A percentile compares a stretch with the other conserved stretches of the same genome.
phyloP scores from a whole-genome alignment of 2,329 filamentous ascomycete genomes.

The Thielaviopsis musarum region DNA sequence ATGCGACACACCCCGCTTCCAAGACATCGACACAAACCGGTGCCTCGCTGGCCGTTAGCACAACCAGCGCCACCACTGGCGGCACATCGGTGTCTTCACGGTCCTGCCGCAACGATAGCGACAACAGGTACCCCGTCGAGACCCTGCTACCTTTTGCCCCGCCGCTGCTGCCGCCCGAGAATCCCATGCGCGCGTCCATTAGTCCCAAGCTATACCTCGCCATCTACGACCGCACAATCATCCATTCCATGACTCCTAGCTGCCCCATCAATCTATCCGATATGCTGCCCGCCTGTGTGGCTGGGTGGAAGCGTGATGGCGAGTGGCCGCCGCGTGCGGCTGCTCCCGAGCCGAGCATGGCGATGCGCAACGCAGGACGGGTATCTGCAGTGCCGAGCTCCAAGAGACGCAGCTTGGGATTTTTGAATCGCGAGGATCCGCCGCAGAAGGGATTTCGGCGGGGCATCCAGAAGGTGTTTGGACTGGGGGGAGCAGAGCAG shows the following conservation, averaged over 20 bases:
- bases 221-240: conserved; percentile 78
- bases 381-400: conserved; percentile 15
- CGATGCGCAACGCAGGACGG: conserved; percentile 26
- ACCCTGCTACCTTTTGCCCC: conserved; percentile 55
- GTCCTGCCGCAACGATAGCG: neutral
- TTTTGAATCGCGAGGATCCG: conserved; percentile 26
- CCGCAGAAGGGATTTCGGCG: conserved; percentile 21
- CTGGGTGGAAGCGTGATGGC: conserved; percentile 83
- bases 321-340: conserved; percentile 67
- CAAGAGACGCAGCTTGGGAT: conserved; percentile 31
- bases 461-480: conserved; percentile 26
- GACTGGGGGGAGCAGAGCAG: conserved; percentile 3
- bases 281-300: conserved; percentile 63
- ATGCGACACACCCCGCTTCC: conserved; percentile 23
- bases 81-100: neutral
- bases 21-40: conserved; percentile 25
- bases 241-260: conserved; percentile 62
- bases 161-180: conserved; percentile 54
- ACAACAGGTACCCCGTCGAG: conserved; percentile 31
- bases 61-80: neutral
- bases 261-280: conserved; percentile 79
- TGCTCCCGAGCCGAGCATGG: conserved; percentile 28
- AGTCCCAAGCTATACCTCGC: conserved; percentile 56
- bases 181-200: conserved; percentile 64
- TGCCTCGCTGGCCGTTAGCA: neutral